Evolutionary conservation across 805 yeast genomes (phyloP).

Genomic region (Yamadazyma phyllophila): DNA sequence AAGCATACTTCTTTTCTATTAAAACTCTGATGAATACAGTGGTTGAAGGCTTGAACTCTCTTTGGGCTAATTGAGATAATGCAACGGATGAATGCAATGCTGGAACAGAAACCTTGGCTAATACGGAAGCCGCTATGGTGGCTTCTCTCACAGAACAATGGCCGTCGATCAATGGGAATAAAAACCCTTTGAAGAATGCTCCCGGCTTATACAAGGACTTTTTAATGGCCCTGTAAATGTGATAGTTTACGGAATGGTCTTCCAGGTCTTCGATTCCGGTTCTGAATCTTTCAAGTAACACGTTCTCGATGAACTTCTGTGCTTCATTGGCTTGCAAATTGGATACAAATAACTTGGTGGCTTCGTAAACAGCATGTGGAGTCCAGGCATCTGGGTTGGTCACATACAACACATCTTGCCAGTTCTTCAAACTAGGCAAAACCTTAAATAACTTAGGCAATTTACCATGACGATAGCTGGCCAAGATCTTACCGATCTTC

Average conservation of each 20-base stretch:
- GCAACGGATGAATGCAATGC: constrained; percentile 97
- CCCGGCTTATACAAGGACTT: constrained; percentile 95
- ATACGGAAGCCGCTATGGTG: constrained; percentile 87
- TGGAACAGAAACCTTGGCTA: constrained; percentile 87
- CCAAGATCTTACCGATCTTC: constrained; percentile 81
- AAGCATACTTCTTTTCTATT: constrained; percentile 91
- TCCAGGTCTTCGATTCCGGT: constrained; percentile 68
- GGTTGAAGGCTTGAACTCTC: constrained; percentile 85
- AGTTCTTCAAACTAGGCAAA: constrained; percentile 85
- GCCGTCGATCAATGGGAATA: constrained; percentile 86
- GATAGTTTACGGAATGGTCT: constrained; percentile 82
- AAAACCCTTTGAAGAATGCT: constrained; percentile 94
- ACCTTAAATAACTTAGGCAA: constrained; percentile 96
- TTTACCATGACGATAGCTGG: constrained; percentile 92
- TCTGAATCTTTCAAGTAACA: constrained; percentile 71
- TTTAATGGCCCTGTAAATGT: constrained; percentile 85
- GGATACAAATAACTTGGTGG: constrained; percentile 90
- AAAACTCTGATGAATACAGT: constrained; percentile 87
- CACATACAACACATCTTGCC: constrained; percentile 94
- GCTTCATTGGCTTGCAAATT: constrained; percentile 85
- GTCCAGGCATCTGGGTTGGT: constrained; percentile 95
- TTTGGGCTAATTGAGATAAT: constrained; percentile 70
- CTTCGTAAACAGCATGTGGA: constrained; percentile 91
- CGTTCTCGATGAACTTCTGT: constrained; percentile 71
- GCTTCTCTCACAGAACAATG: constrained; percentile 93